Evolutionary conservation across 2,329 filamentous ascomycete genomes (phyloP).

Genomic region (Diaporthe destruens): DNA sequence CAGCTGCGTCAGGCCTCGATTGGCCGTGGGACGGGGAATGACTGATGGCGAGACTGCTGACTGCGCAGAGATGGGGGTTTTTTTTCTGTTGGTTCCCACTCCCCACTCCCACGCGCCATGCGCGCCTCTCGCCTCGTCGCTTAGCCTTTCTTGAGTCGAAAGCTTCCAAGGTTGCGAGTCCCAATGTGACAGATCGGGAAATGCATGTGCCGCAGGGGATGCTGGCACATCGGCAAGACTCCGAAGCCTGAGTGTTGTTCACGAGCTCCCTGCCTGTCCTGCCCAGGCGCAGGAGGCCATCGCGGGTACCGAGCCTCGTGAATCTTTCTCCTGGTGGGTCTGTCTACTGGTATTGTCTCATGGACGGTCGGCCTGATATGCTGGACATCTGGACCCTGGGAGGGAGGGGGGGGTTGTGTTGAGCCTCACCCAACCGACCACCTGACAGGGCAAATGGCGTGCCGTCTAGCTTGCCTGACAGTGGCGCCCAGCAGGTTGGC

Average conservation of each 20-base stretch:
- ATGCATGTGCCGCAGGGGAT: not conserved
- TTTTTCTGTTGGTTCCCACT: not conserved
- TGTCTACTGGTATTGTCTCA: not conserved
- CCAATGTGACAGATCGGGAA: constrained; percentile 4
- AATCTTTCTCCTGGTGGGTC: not conserved
- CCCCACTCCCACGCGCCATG: constrained; percentile 6
- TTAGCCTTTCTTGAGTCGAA: not conserved
- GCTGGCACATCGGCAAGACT: not conserved
- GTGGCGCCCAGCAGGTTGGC: constrained; percentile 6
- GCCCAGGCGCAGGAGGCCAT: not conserved
- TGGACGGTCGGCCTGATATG: not conserved
- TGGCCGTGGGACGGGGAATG: not conserved
- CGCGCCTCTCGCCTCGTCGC: constrained; percentile 8
- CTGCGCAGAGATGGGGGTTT: not conserved
- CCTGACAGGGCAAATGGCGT: not conserved
- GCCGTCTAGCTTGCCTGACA: not conserved
- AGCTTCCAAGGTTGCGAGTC: constrained; percentile 23
- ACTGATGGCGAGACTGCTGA: constrained; percentile 6
- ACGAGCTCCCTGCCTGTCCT: not conserved
- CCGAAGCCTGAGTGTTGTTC: not conserved
- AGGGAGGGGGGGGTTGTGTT: no score
- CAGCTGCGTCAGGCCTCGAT: constrained; percentile 14
- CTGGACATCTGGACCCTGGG: no score
- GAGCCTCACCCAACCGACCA: constrained; percentile 1
- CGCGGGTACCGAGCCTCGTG: not conserved